These are phyloP conservation scores for Pleurotus djamor DNA, from an alignment of 768 basidiomycete species.

Conservation along the genomic window DNA sequence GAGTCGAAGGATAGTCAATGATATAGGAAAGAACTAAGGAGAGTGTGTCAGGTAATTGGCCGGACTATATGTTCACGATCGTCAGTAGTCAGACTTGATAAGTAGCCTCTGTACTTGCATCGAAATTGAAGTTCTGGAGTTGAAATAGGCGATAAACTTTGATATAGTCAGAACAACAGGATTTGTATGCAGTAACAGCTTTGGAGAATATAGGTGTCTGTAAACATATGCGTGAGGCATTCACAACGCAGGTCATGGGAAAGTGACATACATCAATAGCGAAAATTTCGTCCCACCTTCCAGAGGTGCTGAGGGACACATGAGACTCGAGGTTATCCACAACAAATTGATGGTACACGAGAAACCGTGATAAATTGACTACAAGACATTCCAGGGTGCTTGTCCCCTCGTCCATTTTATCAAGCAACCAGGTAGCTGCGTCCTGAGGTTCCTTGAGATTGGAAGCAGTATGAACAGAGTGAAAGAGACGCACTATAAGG, in stretches of 20 bases:
- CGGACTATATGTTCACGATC: conserved; percentile 8
- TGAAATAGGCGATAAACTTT: conserved; percentile 23
- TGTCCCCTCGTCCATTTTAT: conserved; percentile 13
- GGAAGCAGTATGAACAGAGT: not conserved
- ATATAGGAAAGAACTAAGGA: conserved; percentile 30
- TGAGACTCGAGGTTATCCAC: conserved; percentile 13
- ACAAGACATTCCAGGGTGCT: conserved; percentile 23
- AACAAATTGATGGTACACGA: conserved; percentile 23
- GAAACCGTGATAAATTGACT: conserved; percentile 22
- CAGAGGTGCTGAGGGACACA: conserved; percentile 2
- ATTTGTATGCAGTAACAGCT: conserved; percentile 31
- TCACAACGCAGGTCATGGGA: not conserved
- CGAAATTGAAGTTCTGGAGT: conserved; percentile 9
- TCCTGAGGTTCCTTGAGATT: conserved; percentile 20
- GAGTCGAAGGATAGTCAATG: conserved; percentile 21
- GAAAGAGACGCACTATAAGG: conserved; percentile 22
- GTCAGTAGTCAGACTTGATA: not conserved
- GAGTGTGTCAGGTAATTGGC: conserved; percentile 23
- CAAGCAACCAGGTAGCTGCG: conserved; percentile 24
- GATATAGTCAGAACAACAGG: conserved; percentile 30
- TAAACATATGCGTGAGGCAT: conserved; percentile 8
- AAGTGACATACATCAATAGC: conserved; percentile 15
- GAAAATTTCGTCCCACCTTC: conserved; percentile 24
- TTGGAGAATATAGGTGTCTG: conserved; percentile 22
- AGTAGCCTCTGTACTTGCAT: conserved; percentile 15